These are phyloP conservation scores for Hymenoscyphus salicellus DNA, from an alignment of 2,329 filamentous ascomycete genomes.

Conservation along the genomic window DNA sequence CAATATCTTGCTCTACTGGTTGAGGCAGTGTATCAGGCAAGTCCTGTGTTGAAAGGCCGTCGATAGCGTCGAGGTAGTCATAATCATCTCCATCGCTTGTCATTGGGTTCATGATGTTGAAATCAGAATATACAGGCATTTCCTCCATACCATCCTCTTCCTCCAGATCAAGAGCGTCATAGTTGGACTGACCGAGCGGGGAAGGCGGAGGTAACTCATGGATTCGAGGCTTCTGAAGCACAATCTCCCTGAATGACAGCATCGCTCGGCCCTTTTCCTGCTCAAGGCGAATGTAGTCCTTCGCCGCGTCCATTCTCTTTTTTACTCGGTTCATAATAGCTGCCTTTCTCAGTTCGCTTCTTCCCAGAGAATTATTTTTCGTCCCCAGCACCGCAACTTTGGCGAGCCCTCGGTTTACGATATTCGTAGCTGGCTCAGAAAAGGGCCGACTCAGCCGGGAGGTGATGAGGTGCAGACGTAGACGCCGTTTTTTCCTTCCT, in stretches of 20 bases:
- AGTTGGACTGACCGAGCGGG: conserved; percentile 36
- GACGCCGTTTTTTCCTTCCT: conserved; percentile 61
- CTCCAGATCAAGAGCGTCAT: conserved; percentile 37
- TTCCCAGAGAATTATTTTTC: conserved; percentile 47
- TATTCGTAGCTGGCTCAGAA: conserved; percentile 67
- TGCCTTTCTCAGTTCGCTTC: conserved; percentile 56
- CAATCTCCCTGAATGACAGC: conserved; percentile 29
- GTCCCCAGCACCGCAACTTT: conserved; percentile 45
- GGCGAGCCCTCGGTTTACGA: conserved; percentile 55
- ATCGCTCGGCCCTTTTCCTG: conserved; percentile 26
- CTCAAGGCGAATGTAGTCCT: conserved; percentile 27
- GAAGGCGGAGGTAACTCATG: conserved; percentile 32
- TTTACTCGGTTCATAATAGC: conserved; percentile 63
- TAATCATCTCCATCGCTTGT: conserved; percentile 31
- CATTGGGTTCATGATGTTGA: conserved; percentile 34
- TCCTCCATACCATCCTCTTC: conserved; percentile 26
- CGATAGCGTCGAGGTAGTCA: conserved; percentile 35
- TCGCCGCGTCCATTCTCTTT: conserved; percentile 41
- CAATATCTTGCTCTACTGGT: conserved; percentile 30
- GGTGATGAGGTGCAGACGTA: conserved; percentile 62
- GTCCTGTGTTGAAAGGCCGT: conserved; percentile 33
- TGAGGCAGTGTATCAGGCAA: conserved; percentile 29
- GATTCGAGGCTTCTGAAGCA: conserved; percentile 28
- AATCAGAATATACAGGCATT: conserved; percentile 34
- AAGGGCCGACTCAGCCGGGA: conserved; percentile 68